A percentile compares a stretch with the other conserved stretches of the same genome.
These are phyloP conservation scores for Phytophthora cryptogea DNA, from an alignment of 352 stramenopile genomes.

Conservation along the genomic window DNA sequence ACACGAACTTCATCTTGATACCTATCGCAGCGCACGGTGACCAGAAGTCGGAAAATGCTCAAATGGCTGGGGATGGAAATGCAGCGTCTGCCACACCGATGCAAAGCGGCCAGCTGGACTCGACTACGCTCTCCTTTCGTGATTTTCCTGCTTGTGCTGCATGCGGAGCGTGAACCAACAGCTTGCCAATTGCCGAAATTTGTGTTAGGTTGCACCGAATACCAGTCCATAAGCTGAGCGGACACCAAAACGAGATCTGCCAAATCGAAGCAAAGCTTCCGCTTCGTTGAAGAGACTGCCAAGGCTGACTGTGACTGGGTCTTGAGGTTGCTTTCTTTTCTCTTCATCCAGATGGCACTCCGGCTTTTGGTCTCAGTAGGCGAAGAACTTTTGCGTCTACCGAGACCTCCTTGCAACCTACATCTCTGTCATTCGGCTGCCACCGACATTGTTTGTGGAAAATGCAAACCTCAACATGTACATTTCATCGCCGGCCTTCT, in stretches of 20 bases:
- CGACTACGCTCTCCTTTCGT: not conserved
- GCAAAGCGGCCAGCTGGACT: conserved; percentile 12
- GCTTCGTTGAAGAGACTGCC: conserved; percentile 18
- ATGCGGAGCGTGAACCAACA: not conserved
- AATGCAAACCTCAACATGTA: no score
- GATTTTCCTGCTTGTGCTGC: conserved; percentile 2
- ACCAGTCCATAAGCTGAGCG: conserved; percentile 20
- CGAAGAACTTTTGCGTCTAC: conserved; percentile 7
- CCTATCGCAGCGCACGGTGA: not conserved
- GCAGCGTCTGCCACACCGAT: conserved; percentile 11
- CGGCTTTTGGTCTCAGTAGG: conserved; percentile 8
- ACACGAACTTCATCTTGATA: conserved; percentile 27
- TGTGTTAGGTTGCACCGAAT: conserved; percentile 20
- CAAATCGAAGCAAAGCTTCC: conserved; percentile 27
- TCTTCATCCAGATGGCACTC: conserved; percentile 11
- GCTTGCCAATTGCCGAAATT: no score
- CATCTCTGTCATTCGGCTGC: conserved; percentile 1
- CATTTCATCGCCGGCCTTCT: no score
- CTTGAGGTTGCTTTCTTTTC: conserved; percentile 9
- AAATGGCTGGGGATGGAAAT: conserved; percentile 30
- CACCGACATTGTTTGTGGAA: not conserved
- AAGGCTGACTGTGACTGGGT: not conserved
- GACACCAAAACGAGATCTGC: conserved; percentile 29
- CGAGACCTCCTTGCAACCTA: not conserved
- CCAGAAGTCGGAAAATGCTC: conserved; percentile 24